phyloP scores from a whole-genome alignment of 345 rosid genomes.

The Reutealis trisperma region DNA sequence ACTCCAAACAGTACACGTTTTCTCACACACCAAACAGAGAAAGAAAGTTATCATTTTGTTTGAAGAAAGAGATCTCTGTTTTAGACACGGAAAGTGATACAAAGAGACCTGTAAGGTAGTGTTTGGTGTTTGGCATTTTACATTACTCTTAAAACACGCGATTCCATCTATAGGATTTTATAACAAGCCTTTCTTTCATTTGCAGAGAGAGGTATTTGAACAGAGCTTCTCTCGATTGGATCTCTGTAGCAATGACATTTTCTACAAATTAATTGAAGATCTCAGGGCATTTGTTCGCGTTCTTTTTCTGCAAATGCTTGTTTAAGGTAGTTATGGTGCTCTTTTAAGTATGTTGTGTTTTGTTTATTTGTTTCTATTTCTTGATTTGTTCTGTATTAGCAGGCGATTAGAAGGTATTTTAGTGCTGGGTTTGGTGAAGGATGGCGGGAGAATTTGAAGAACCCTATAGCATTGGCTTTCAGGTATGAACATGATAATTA shows the following conservation, averaged over 20 bases:
- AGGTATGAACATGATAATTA: constrained; percentile 36
- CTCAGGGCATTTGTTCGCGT: not conserved
- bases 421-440: constrained; percentile 21
- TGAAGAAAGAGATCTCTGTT: constrained; percentile 5
- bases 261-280: not conserved
- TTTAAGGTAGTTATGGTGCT: not conserved
- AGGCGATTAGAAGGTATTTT: constrained; percentile 13
- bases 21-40: not conserved
- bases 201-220: not conserved
- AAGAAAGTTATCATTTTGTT: not conserved
- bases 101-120: not conserved
- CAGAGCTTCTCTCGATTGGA: not conserved
- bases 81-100: not conserved
- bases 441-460: constrained; percentile 79
- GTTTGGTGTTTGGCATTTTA: constrained; percentile 5
- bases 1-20: not conserved
- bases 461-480: constrained; percentile 55
- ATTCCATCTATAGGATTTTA: not conserved
- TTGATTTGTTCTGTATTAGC: not conserved
- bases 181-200: not conserved
- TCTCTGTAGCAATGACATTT: not conserved
- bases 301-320: not conserved
- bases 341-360: not conserved
- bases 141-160: constrained; percentile 6
- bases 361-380: not conserved